These are phyloP conservation scores for Beta corolliflora DNA, from an alignment of 179 eudicot genomes.

Conservation along the genomic window DNA sequence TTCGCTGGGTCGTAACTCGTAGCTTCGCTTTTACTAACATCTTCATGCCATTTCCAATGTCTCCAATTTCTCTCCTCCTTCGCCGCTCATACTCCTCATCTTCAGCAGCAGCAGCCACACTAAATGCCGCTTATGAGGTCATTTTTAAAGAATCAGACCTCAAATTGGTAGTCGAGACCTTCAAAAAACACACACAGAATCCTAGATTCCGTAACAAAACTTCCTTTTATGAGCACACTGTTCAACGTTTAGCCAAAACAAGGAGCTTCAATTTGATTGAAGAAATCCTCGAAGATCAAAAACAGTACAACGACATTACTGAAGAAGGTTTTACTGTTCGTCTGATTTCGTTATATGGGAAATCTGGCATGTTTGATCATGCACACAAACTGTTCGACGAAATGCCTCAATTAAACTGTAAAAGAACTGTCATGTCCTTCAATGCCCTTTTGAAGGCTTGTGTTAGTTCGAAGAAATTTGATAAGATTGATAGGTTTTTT, in stretches of 20 bases:
- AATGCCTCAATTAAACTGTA: slow-evolving; percentile 55
- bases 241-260: slow-evolving; percentile 41
- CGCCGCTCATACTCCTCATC: slow-evolving; percentile 34
- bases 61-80: slow-evolving; percentile 20
- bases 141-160: slow-evolving; percentile 22
- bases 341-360: slow-evolving; percentile 54
- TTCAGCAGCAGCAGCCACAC: background rate
- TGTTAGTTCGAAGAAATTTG: slow-evolving; percentile 45
- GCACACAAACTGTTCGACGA: slow-evolving; percentile 75
- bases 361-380: slow-evolving; percentile 52
- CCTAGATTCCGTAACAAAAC: slow-evolving; percentile 34
- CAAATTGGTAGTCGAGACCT: slow-evolving; percentile 35
- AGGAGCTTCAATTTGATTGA: slow-evolving; percentile 35
- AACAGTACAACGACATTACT: slow-evolving; percentile 43
- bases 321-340: slow-evolving; percentile 53
- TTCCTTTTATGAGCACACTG: slow-evolving; percentile 38
- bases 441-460: slow-evolving; percentile 67
- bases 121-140: slow-evolving; percentile 2
- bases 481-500: slow-evolving; percentile 41
- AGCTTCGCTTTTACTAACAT: background rate
- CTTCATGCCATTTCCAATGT: slow-evolving; percentile 21
- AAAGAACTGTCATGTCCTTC: slow-evolving; percentile 51
- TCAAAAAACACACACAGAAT: slow-evolving; percentile 41
- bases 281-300: slow-evolving; percentile 63
- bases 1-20: no score